A percentile compares a stretch with the other conserved stretches of the same genome.
Conservation (phyloP, 306 rosid genomes). For the Cicer bijugum region DNA sequence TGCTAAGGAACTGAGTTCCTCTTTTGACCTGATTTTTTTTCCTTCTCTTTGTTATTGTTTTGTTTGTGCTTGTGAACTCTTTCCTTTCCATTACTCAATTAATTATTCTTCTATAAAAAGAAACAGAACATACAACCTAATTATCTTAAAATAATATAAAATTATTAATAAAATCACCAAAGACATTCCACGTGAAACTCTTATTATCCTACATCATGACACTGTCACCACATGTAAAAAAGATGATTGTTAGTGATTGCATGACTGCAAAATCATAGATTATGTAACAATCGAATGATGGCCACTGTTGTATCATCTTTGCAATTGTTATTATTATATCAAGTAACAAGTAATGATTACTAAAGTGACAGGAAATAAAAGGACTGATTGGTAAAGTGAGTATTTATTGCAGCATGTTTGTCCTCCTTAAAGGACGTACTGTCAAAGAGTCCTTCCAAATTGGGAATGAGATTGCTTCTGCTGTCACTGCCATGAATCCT, state of each 20-base stretch:
- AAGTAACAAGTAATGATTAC: constrained; percentile 37
- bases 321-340: constrained; percentile 32
- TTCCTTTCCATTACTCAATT: neutral
- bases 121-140: neutral
- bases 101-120: neutral
- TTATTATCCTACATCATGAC: neutral
- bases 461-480: constrained; percentile 88
- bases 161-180: neutral
- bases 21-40: neutral
- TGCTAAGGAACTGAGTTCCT: constrained; percentile 9
- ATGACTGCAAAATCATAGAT: neutral
- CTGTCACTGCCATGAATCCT: constrained; percentile 89
- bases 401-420: constrained; percentile 83
- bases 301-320: constrained; percentile 32
- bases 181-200: neutral
- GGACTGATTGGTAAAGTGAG: constrained; percentile 17
- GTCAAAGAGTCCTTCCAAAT: constrained; percentile 72
- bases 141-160: constrained; percentile 7
- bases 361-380: constrained; percentile 24
- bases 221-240: constrained; percentile 11
- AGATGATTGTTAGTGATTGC: constrained; percentile 9
- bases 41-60: neutral
- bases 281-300: constrained; percentile 21
- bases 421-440: constrained; percentile 87
- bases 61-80: neutral